Evolutionary conservation across 2,329 filamentous ascomycete species (phyloP).

Genomic region (Lasiodiplodia theobromae): DNA sequence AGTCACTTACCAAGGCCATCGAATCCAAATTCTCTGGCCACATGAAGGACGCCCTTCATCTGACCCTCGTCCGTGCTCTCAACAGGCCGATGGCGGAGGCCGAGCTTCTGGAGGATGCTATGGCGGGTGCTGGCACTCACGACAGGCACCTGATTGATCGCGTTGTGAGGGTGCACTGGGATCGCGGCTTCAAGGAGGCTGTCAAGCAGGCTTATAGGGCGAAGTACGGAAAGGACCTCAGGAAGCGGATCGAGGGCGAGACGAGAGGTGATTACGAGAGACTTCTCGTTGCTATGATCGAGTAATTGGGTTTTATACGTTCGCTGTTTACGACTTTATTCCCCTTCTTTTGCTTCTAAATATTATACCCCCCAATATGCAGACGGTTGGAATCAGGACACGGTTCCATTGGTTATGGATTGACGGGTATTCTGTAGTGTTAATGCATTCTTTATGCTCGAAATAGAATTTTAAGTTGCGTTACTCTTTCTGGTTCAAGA

Average conservation of each 20-base stretch:
- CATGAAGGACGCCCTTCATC: conserved; percentile 84
- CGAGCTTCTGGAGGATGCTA: conserved; percentile 79
- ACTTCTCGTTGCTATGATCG: conserved; percentile 72
- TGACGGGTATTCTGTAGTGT: neutral
- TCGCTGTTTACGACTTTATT: neutral
- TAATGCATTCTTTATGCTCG: neutral
- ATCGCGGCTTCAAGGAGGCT: conserved; percentile 74
- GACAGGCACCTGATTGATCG: conserved; percentile 79
- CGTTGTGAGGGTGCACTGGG: conserved; percentile 86
- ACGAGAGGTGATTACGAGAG: conserved; percentile 84
- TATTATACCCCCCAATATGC: conserved; percentile 5
- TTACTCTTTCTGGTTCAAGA: neutral
- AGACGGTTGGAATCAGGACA: neutral
- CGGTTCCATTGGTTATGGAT: neutral
- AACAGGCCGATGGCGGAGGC: conserved; percentile 89
- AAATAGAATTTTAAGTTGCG: neutral
- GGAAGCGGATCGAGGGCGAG: conserved; percentile 76
- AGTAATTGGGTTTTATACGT: conserved; percentile 34
- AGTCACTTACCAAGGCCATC: conserved; percentile 75
- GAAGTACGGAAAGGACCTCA: conserved; percentile 71
- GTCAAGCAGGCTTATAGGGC: conserved; percentile 81
- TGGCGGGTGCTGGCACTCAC: conserved; percentile 88
- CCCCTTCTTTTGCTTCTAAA: neutral
- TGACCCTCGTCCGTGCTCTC: conserved; percentile 76
- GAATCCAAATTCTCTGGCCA: conserved; percentile 87